These are phyloP conservation scores for Cercospora sp. DNA, from an alignment of 2,329 filamentous ascomycete species.

Conservation along the genomic window DNA sequence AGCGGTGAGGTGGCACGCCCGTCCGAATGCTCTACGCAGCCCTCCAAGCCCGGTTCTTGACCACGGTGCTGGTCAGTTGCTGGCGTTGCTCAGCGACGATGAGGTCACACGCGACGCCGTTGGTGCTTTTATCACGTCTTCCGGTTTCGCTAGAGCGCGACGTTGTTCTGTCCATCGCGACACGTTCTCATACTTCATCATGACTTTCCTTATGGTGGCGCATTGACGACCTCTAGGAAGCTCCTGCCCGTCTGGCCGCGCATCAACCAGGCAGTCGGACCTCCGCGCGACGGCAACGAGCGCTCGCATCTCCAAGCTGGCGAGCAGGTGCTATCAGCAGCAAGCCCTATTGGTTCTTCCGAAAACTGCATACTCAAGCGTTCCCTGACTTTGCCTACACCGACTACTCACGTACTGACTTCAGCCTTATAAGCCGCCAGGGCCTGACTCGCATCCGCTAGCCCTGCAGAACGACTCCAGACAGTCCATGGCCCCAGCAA, in stretches of 20 bases:
- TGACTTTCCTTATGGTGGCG: neutral
- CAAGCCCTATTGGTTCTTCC: slow-evolving; percentile 8
- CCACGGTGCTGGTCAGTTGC: neutral
- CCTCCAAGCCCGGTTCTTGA: neutral
- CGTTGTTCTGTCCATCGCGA: neutral
- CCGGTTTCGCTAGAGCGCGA: neutral
- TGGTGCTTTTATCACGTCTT: neutral
- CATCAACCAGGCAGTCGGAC: neutral
- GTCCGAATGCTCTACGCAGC: neutral
- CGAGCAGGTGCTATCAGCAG: slow-evolving; percentile 10
- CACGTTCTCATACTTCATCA: neutral
- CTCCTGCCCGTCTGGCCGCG: neutral
- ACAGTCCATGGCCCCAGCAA: slow-evolving; percentile 8
- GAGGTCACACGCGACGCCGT: slow-evolving; percentile 12
- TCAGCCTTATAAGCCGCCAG: slow-evolving; percentile 2
- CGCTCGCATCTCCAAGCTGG: slow-evolving; percentile 1
- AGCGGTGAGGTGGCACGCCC: neutral
- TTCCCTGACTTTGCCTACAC: slow-evolving; percentile 6
- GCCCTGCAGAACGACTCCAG: neutral
- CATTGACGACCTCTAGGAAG: neutral
- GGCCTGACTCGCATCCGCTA: neutral
- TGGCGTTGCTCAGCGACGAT: slow-evolving; percentile 2
- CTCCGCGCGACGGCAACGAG: neutral
- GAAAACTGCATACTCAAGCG: neutral
- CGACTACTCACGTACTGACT: neutral